Conservation (phyloP, 192 early-diverging fungal genomes). For the Coemansia sp. region DNA sequence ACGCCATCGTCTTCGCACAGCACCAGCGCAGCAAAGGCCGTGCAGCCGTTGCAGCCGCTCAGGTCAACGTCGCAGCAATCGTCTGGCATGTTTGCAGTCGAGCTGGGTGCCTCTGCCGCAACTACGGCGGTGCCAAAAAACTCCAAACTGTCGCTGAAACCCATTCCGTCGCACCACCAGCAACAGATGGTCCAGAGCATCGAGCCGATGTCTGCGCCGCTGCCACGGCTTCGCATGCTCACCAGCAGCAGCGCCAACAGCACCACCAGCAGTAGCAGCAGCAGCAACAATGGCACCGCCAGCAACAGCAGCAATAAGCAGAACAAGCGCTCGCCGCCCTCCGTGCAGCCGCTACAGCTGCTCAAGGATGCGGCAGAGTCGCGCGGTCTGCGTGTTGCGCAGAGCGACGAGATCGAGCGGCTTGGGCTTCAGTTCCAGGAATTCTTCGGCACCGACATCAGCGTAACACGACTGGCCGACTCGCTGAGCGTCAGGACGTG, state of each 20-base stretch:
- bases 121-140: slow-evolving; percentile 6
- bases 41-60: slow-evolving; percentile 9
- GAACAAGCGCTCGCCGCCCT: slow-evolving; percentile 13
- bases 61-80: slow-evolving; percentile 4
- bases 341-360: slow-evolving; percentile 20
- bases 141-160: slow-evolving; percentile 28
- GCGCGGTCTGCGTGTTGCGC: slow-evolving; percentile 2
- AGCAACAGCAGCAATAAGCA: neutral
- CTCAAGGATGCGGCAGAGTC: slow-evolving; percentile 24
- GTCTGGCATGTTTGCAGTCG: neutral
- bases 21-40: slow-evolving; percentile 1
- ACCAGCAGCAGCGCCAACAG: slow-evolving; percentile 17
- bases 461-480: slow-evolving; percentile 51
- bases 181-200: slow-evolving; percentile 8
- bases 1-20: slow-evolving; percentile 12
- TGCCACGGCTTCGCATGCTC: slow-evolving; percentile 38
- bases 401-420: slow-evolving; percentile 41
- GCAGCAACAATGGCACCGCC: slow-evolving; percentile 15
- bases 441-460: slow-evolving; percentile 54
- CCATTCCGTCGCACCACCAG: neutral
- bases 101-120: slow-evolving; percentile 3
- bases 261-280: slow-evolving; percentile 16
- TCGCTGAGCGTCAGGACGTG: slow-evolving; percentile 53
- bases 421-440: slow-evolving; percentile 53
- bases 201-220: slow-evolving; percentile 42